Conservation (phyloP, 805 yeast species). For the Kodamaea neixiangensis region DNA sequence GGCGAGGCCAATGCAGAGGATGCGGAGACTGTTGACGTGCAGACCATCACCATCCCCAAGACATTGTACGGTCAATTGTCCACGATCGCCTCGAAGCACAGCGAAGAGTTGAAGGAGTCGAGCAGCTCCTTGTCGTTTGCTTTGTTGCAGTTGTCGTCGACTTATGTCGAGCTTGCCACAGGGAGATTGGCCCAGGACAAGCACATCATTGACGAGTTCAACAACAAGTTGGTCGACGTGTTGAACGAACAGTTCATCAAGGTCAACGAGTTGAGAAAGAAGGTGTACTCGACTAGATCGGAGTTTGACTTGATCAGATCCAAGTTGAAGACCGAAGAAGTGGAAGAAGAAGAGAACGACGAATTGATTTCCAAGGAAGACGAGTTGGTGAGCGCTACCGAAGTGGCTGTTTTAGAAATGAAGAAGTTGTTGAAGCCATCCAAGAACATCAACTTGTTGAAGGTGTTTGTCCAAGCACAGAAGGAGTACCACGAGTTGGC, state of each 20-base stretch:
- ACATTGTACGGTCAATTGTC: constrained; percentile 74
- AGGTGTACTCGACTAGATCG: constrained; percentile 68
- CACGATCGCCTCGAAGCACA: constrained; percentile 53
- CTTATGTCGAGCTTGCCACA: constrained; percentile 63
- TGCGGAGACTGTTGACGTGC: constrained; percentile 24
- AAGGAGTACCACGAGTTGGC: constrained; percentile 53
- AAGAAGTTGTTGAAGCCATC: constrained; percentile 68
- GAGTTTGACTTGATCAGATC: constrained; percentile 71
- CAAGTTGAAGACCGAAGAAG: constrained; percentile 41
- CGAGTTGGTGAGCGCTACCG: constrained; percentile 77
- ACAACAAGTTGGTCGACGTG: constrained; percentile 52
- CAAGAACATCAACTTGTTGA: constrained; percentile 62
- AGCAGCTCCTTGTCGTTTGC: constrained; percentile 54
- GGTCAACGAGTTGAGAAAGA: constrained; percentile 61
- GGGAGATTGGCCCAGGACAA: constrained; percentile 73
- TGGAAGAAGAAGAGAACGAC: constrained; percentile 49
- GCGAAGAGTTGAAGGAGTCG: constrained; percentile 46
- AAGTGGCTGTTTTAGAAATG: constrained; percentile 78
- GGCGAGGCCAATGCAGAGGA: constrained; percentile 27
- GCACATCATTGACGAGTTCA: constrained; percentile 58
- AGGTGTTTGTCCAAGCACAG: constrained; percentile 69
- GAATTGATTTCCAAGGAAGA: constrained; percentile 66
- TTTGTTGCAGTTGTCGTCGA: constrained; percentile 53
- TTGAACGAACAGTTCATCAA: constrained; percentile 61
- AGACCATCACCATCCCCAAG: constrained; percentile 54